A percentile compares a stretch with the other conserved stretches of the same genome.
These are phyloP conservation scores for Aegilops longissima DNA, from an alignment of 176 grass and related monocot genomes.

Conservation along the genomic window DNA sequence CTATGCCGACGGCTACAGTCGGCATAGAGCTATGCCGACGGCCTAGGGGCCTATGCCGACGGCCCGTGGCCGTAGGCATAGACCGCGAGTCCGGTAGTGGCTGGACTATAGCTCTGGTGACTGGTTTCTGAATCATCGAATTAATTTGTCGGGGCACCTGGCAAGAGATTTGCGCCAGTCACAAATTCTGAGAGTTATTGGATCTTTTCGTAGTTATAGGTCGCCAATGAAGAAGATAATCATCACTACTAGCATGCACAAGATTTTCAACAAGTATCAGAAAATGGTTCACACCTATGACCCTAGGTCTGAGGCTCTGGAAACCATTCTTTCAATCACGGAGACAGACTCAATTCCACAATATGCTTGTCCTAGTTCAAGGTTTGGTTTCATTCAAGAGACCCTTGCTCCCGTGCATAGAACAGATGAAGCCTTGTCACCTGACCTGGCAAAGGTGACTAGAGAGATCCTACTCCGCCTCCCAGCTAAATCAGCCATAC, in stretches of 20 bases:
- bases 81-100: too few relatives aligned
- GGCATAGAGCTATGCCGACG: too few relatives aligned
- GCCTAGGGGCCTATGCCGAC: too few relatives aligned
- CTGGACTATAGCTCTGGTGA: neutral
- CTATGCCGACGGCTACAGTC: too few relatives aligned
- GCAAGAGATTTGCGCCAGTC: neutral
- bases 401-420: neutral
- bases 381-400: neutral
- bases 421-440: neutral
- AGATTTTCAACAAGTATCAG: neutral
- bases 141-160: neutral
- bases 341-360: neutral
- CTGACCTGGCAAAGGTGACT: neutral
- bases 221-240: neutral
- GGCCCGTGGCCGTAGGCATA: too few relatives aligned
- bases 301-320: neutral
- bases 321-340: neutral
- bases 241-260: neutral
- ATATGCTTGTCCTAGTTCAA: slow-evolving; percentile 2
- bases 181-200: neutral
- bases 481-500: neutral
- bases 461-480: neutral
- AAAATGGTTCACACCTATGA: slow-evolving; percentile 8
- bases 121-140: neutral
- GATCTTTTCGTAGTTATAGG: neutral